phyloP scores from a whole-genome alignment of 2,329 filamentous ascomycete genomes.

The Blastomyces parvus region DNA sequence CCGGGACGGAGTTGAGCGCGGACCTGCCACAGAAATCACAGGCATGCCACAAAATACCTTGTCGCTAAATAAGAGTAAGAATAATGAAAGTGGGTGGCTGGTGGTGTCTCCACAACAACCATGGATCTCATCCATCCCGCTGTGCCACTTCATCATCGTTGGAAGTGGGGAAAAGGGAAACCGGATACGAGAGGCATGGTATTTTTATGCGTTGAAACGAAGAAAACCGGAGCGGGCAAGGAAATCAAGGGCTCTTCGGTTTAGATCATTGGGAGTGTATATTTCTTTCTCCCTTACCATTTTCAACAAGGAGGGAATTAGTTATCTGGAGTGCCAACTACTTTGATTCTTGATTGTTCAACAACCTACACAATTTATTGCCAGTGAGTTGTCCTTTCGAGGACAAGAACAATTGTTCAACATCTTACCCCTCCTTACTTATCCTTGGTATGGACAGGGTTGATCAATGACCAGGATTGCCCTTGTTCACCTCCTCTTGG shows the following conservation, averaged over 20 bases:
- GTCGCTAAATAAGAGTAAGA: too few species aligned
- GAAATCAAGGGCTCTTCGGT: neutral
- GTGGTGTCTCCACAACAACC: neutral
- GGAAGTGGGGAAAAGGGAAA: neutral
- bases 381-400: neutral
- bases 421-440: neutral
- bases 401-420: neutral
- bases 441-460: neutral
- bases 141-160: conserved; percentile 4
- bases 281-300: neutral
- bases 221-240: neutral
- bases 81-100: neutral
- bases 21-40: neutral
- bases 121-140: neutral
- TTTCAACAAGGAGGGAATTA: neutral
- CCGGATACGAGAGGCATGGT: neutral
- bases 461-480: neutral
- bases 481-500: neutral
- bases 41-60: neutral
- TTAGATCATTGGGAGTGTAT: neutral
- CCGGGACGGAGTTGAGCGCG: neutral
- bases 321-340: neutral
- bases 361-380: neutral
- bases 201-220: neutral
- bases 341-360: neutral